Base-by-base conservation (phyloP, 768 basidiomycete species). In the Podaxis pistillaris region DNA sequence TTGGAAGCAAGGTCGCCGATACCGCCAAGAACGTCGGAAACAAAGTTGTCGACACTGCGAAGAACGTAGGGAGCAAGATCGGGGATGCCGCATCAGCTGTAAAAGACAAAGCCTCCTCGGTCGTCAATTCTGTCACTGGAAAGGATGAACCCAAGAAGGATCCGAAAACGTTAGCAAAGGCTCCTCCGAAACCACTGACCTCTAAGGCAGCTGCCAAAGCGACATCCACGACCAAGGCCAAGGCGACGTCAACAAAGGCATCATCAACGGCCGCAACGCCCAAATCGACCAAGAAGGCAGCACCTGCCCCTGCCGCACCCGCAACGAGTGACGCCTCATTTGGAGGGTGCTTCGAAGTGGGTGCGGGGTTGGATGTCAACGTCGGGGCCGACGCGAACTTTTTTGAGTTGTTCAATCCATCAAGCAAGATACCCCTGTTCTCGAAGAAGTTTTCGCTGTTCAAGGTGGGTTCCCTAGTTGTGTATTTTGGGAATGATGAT, bases 311-410 rank as follows among this genome's bases (percentile, higher is more conserved):
- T 9, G 24, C 33, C 11, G 13, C 22, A 40, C 40, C 26, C 28
- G 5, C 37, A 38, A 50, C 12, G 17, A 22, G 5, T 6, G 59
- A 30, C 19, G 63, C 38, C 2, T 49, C 30, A 5, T 64, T 63
- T 44, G 64, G 64, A 13, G 79, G 78, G 0, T 79, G 80, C 68
- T 64, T 79, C 44, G 72, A 74, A n/a, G 64, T 78, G 44, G 68
- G 66, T 28, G 71, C 75, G 0, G 75, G 66, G 0, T 58, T 82
- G 30, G 70, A 71, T 50, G 76, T 79, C 38, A 78, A 75, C 62
- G 77, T 75, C 19, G 78, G 78, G 1, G 81, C 79, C 3, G 67
- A 73, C 41, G 78, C 70, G 4, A 62, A 67, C 30, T 79, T 82
- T 69, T 80, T 80, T 62, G 71, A 72, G 4, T 60, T 82, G 1